Base-by-base conservation (phyloP, 208 protist genomes). In the Leishmania lainsoni region DNA sequence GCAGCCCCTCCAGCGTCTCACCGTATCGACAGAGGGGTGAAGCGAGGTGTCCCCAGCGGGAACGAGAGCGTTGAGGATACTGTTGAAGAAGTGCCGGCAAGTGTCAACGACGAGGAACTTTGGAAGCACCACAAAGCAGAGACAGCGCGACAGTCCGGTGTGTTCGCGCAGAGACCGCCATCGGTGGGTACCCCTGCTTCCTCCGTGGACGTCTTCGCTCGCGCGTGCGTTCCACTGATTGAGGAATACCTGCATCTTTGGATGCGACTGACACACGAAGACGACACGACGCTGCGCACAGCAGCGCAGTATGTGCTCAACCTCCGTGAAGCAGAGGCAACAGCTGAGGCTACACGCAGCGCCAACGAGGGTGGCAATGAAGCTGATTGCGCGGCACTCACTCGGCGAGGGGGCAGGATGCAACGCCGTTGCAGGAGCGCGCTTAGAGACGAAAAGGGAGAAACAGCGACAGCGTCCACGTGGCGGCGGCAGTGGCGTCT, bases 241-340 rank as follows among this genome's bases (percentile, higher is more conserved):
- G 5, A 32, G 20, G 77, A 74, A 16, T 85, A 85, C 51, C 72
- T 85, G 63, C 54, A 76, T 4, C 63, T 73, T 16, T 85, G 81
- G 81, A 51, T 76, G 77, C 81, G 79, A 49, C 49, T 85, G 39
- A 79, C 73, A 17, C 77, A 81, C 42, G 81, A 58, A 12, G 81
- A 85, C 45, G 35, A 45, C 22, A 39, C 0, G 22, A 56, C 77
- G 63, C 39, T 81, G 32, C 45, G 35, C 20, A 45, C 42, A 0
- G 81, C 81, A 29, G 81, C 81, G 32, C 51, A 84, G 32, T 73
- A 48, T 29, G 58, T 78, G 1, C 12, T 80, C 49, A 16, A 52
- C 0, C 52, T 58, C 12, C 68, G 49, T 3, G 52, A 76, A 26
- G 32, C 69, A 8, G 66, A 45, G 29, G 63, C 63, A 61, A 52